Base-by-base conservation (phyloP, 1,284 basidiomycete species). In the Trametes hirsuta region DNA sequence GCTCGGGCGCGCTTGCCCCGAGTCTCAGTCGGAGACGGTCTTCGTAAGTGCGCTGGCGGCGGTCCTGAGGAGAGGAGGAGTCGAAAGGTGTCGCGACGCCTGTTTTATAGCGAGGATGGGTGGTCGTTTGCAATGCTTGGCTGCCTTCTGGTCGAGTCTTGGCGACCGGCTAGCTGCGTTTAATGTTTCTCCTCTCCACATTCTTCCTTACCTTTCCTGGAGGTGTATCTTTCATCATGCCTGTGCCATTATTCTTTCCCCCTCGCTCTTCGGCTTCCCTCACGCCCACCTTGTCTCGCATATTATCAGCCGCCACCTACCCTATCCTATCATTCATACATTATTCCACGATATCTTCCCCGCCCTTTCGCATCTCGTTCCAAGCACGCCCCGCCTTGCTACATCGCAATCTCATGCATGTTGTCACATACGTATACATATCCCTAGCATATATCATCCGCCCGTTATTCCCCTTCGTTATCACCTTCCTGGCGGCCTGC, bases 11-110 rank as follows among this genome's bases (percentile, higher is more conserved):
- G 22, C 53, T 65, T 6, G 52, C 49, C 9, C 58, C 63, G 18
- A 65, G 63, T 22, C 9, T 65, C 18, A 62, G 60, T 47, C 52
- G 63, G 55, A 58, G 63, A 50, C 52, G 58, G 22, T 49, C 36
- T 18, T 65, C 63, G 22, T 62, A 45, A 58, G 21, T n/a, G 30
- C 12, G 25, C 12, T 34, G 46, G 34, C 24, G 11, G 21, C 24
- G 42, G 44, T 15, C 21, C 12, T 24, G 18, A 25, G 6, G 22
- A 40, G 12, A 46, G 44, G 44, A 46, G 24, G 44, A 24, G 24
- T 21, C 8, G 30, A 30, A 30, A 30, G 30, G 5, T 30, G 5
- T 30, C 5, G 30, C 30, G 30, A 30, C 30, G 30, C 30, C 8
- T 30, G 30, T 30, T 30, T 30, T 30, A 30, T 30, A 30, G 30